Evolutionary conservation across 2,329 filamentous ascomycete species (phyloP), one percentile per base, ranked within the genome.

Genomic region (Gremmenia infestans): DNA sequence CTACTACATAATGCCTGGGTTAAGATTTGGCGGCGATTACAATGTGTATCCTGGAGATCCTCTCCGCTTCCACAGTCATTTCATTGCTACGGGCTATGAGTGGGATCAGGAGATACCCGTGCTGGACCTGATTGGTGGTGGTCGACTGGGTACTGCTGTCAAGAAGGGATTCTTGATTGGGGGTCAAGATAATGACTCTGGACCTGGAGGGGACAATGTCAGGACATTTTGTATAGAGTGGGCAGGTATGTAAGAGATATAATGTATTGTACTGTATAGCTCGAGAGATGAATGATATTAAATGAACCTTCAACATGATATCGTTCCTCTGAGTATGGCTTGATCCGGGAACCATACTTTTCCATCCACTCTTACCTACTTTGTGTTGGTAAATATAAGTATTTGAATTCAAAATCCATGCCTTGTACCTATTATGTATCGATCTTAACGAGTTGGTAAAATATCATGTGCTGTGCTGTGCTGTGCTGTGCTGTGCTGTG

Each of bases 21-120:
- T 99, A 52, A 89, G 94, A 25, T 99, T 99, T 67, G 94, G 94
- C 25, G 95, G 92, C 65, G 85, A 94, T 67, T 97, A 96, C 73
- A 91, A 91, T 64, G 90, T 95, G 5, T 99, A 99, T 67, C 94
- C 94, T 0, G 94, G 94, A 47, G 94, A 99, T 70, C 91, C 94
- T 1, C 78, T 99, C 51, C 86, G 94, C 11, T 99, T 95, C 71
- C 94, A 99, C 72, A 94, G 91, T 47, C 94, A 99, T 71, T 97
- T 96, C 71, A 81, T 96, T 65, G 89, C 87, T 7, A 88, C 87
- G n/a, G 85, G 88, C 35, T 83, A 88, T 64, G 84, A 79, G n/a
- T 97, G 91, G 91, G 85, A 97, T 58, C 83, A 96, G 66, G 84
- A 91, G 64, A 87, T 99, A 55, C 81, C 88, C 39, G 76, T 97